phyloP scores from a whole-genome alignment of 768 basidiomycete species.

The Rhodotorula toruloides region DNA sequence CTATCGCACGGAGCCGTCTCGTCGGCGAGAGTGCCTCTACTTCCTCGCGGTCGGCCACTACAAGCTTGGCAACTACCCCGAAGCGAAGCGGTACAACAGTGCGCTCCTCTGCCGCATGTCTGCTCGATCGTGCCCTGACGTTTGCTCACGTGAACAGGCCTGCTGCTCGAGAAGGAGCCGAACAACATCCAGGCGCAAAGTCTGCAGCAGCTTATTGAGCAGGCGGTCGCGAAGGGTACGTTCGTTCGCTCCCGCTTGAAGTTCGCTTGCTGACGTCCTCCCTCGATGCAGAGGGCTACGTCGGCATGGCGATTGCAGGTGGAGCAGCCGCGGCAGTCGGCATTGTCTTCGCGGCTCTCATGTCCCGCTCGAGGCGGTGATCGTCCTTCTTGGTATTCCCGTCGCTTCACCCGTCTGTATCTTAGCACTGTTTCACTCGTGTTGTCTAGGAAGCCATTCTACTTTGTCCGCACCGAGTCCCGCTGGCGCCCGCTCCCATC shows the following conservation, averaged over 20 bases:
- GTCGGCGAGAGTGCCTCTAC: conserved; percentile 90
- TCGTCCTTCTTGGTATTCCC: too few relatives aligned
- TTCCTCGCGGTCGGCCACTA: conserved; percentile 94
- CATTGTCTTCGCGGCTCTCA: conserved; percentile 45
- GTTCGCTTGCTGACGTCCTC: background rate
- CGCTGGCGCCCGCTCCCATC: too few relatives aligned
- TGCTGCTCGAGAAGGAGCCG: conserved; percentile 86
- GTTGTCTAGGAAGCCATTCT: too few relatives aligned
- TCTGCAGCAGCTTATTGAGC: conserved; percentile 75
- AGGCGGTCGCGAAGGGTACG: conserved; percentile 72
- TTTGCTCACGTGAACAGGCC: conserved; percentile 51
- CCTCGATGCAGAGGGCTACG: conserved; percentile 76
- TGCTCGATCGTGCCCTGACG: background rate
- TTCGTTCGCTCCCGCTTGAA: conserved; percentile 11
- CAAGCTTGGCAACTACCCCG: conserved; percentile 91
- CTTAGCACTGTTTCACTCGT: too few relatives aligned
- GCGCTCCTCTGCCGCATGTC: conserved; percentile 43
- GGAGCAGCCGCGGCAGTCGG: conserved; percentile 77
- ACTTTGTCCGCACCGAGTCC: too few relatives aligned
- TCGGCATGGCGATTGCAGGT: conserved; percentile 92
- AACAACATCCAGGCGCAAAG: conserved; percentile 88
- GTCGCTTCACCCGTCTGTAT: background rate
- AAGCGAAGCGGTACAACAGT: conserved; percentile 91
- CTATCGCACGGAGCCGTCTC: conserved; percentile 75
- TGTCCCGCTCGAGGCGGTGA: conserved; percentile 38